Base-by-base conservation (phyloP, 2,329 filamentous ascomycete genomes). In the Pyrenophora teres region DNA sequence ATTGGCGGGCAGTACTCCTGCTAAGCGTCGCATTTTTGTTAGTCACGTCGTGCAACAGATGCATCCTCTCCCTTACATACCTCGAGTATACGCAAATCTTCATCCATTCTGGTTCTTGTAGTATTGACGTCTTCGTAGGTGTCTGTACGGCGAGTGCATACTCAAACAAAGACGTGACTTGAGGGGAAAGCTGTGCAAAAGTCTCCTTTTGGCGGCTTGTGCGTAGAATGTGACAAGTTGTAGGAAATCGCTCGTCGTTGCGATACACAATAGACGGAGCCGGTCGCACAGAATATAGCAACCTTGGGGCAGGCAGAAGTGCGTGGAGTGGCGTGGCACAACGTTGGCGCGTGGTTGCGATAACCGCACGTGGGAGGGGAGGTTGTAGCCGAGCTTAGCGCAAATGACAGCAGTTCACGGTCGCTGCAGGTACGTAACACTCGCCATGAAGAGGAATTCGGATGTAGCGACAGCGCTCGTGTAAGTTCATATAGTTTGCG, bases 1-100 rank as follows among this genome's bases (percentile, higher is more conserved):
- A 97, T 74, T 15, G 87, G 82, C 19, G 88, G 83, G 68, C 86
- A 87, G 67, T 90, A 93, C 58, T 87, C 84, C 55, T 85, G 81
- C 86, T 92, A 35, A 39, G 27, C 10, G 23, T 52, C 35, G 40
- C 40, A 37, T 45, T 10, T 2, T 23, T n/a, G 45, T 62, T 42
- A 66, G 60, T 43, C 13, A 56, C 35, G 36, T 44, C 32, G 55
- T 50, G 44, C 51, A 25, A 60, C 47, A 15, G 18, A 25, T 27
- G 27, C n/a, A 21, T 12, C 15, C 13, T 4, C 27, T 43, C 12
- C 40, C 45, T 45, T 37, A 47, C 59, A 19, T 65, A 71, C 70
- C 60, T 72, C 69, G 50, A 72, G 64, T 41, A 63, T 59, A 43
- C 57, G 57, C n/a, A 71, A 45, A 40, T 69, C 61, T 39, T 72